phyloP scores from a whole-genome alignment of 257 asterid species.

The Przewalskia tangutica region DNA sequence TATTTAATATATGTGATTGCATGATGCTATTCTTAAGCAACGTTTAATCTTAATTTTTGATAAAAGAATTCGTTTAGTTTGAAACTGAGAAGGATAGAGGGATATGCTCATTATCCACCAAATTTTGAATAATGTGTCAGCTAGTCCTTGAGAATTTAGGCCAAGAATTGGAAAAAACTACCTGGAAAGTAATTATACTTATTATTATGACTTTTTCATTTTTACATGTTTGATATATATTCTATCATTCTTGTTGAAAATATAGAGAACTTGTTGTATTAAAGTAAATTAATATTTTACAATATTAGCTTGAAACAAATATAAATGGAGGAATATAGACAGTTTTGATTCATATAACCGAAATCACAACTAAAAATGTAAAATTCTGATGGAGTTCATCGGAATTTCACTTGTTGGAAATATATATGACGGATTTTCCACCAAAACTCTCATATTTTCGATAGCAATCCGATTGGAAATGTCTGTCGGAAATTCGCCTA shows the following conservation, averaged over 20 bases:
- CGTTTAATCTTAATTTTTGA: not conserved
- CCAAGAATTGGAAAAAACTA: not conserved
- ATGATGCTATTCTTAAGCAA: no score
- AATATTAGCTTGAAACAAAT: no score
- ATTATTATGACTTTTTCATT: not conserved
- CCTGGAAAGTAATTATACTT: not conserved
- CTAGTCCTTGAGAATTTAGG: not conserved
- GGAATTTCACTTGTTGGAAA: no score
- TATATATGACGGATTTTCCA: no score
- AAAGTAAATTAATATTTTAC: not conserved
- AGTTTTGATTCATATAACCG: no score
- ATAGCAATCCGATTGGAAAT: no score
- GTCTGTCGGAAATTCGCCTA: no score
- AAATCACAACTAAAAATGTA: no score
- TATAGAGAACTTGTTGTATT: no score
- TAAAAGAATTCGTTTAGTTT: not conserved
- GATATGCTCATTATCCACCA: not conserved
- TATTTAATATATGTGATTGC: not conserved
- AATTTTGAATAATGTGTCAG: not conserved
- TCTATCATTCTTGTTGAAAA: not conserved
- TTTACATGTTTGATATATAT: not conserved
- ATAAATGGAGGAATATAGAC: no score
- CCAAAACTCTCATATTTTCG: no score
- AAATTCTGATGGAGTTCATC: no score
- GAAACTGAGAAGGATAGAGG: not conserved